phyloP scores from a whole-genome alignment of 148 eudicot species.

The Rhododendron mucronatum region DNA sequence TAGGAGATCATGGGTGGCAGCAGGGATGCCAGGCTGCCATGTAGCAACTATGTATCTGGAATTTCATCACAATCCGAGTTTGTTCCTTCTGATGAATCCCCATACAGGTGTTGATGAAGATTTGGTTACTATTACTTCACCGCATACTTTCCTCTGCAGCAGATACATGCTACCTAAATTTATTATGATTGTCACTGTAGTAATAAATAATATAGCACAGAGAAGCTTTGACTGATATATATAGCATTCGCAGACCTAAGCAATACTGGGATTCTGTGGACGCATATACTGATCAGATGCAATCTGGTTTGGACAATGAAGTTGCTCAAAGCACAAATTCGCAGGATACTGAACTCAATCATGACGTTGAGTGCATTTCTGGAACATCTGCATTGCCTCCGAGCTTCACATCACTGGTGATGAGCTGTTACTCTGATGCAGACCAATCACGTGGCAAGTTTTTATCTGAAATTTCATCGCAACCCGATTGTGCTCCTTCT shows the following conservation, averaged over 20 bases:
- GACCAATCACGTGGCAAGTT: conserved; percentile 10
- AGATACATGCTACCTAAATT: neutral
- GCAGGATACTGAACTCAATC: neutral
- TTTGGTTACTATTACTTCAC: neutral
- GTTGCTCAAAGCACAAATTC: neutral
- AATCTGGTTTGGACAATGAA: conserved; percentile 8
- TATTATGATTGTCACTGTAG: neutral
- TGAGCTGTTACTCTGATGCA: neutral
- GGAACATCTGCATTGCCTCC: neutral
- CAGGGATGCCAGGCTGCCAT: conserved; percentile 14
- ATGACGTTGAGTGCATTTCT: neutral
- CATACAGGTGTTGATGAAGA: conserved; percentile 28
- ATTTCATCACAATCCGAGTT: conserved; percentile 54
- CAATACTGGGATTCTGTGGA: conserved; percentile 29
- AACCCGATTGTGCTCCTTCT: conserved; percentile 41
- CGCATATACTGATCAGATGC: conserved; percentile 16
- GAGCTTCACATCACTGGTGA: neutral
- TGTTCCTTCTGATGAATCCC: conserved; percentile 27
- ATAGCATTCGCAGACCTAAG: conserved; percentile 35
- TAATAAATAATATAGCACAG: neutral
- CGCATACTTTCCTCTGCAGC: neutral
- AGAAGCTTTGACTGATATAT: neutral
- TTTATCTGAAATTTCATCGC: conserved; percentile 41
- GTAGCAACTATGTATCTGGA: conserved; percentile 24
- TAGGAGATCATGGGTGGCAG: conserved; percentile 45